Percentiles rank a stretch among this genome's conserved stretches.
Conservation (phyloP, 2,329 filamentous ascomycete species). For the Fusarium annulatum region DNA sequence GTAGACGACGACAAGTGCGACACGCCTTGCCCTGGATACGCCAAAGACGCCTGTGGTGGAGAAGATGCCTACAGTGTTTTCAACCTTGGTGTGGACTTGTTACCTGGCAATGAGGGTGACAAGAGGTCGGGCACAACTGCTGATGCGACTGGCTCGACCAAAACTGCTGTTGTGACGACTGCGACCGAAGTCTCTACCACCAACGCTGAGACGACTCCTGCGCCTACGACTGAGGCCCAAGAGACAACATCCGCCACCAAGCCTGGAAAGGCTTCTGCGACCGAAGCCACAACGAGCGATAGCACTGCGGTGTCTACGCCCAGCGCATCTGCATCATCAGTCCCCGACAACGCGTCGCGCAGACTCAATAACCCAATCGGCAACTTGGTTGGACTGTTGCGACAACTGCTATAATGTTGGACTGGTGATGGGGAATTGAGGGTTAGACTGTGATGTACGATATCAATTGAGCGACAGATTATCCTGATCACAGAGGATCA, state of each 20-base stretch:
- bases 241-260: not conserved
- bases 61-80: conserved; percentile 14
- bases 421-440: no score
- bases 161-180: not conserved
- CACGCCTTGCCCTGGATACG: conserved; percentile 20
- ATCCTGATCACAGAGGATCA: not conserved
- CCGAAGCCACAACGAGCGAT: not conserved
- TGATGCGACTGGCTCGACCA: not conserved
- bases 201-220: not conserved
- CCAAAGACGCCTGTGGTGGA: conserved; percentile 22
- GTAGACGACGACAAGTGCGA: conserved; percentile 31
- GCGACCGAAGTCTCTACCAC: not conserved
- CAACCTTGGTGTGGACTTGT: conserved; percentile 10
- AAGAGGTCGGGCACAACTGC: not conserved
- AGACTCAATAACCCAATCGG: conserved; percentile 18
- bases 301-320: not conserved
- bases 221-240: not conserved
- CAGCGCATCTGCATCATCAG: not conserved
- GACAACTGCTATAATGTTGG: not conserved
- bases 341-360: conserved; percentile 13
- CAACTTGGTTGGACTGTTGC: not conserved
- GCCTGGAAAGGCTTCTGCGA: not conserved
- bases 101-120: not conserved
- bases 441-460: not conserved
- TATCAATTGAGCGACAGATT: not conserved